Conservation (phyloP, 768 basidiomycete species). For the Butyriboletus loyo region DNA sequence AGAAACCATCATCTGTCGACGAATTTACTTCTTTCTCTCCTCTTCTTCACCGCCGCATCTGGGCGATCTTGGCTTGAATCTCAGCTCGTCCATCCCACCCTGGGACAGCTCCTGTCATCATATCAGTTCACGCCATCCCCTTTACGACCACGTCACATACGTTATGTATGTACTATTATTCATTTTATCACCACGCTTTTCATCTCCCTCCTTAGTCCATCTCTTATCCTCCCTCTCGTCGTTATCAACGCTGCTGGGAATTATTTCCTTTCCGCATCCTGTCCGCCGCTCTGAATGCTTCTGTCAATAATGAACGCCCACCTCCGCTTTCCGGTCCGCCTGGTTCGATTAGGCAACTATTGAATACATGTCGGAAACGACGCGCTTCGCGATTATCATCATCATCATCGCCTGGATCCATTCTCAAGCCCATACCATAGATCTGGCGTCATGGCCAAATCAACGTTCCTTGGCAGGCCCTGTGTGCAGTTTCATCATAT, state of each 20-base stretch:
- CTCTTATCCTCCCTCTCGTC: too few species aligned
- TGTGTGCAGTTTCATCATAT: slow-evolving; percentile 14
- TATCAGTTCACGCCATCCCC: slow-evolving; percentile 5
- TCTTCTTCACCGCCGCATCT: slow-evolving; percentile 14
- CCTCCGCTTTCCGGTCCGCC: slow-evolving; percentile 7
- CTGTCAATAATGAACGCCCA: slow-evolving; percentile 3
- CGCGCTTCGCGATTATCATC: slow-evolving; percentile 19
- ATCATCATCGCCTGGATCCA: neutral
- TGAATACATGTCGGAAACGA: slow-evolving; percentile 8
- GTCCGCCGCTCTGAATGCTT: slow-evolving; percentile 5
- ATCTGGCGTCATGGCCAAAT: slow-evolving; percentile 18
- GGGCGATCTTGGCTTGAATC: slow-evolving; percentile 16
- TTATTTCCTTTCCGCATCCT: slow-evolving; percentile 13
- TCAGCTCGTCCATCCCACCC: slow-evolving; percentile 10
- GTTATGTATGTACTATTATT: slow-evolving; percentile 12
- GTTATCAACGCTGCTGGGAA: slow-evolving; percentile 23
- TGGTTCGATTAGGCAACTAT: slow-evolving; percentile 16
- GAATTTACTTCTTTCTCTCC: slow-evolving; percentile 5
- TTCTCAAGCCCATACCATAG: slow-evolving; percentile 16
- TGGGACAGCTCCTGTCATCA: slow-evolving; percentile 25
- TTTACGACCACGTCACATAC: slow-evolving; percentile 16
- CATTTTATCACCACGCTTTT: slow-evolving; percentile 16
- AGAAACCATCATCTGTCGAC: slow-evolving; percentile 14
- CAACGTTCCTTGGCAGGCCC: slow-evolving; percentile 11
- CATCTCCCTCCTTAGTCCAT: slow-evolving; percentile 4